Percentiles rank a stretch among this genome's conserved stretches.
These are phyloP conservation scores for Vicia villosa DNA, from an alignment of 306 rosid genomes.

Conservation along the genomic window DNA sequence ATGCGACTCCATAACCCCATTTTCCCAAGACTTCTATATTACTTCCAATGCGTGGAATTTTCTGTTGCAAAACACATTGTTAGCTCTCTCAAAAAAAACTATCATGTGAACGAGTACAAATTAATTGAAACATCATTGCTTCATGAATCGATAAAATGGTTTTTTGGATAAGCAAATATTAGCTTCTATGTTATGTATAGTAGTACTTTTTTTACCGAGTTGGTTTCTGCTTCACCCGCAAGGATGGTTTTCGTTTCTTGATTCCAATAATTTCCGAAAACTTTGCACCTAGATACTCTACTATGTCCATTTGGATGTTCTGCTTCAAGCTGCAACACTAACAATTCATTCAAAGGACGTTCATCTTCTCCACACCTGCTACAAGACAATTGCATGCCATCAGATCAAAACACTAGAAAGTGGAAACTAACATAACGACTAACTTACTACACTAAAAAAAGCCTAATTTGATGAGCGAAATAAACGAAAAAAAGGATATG, in stretches of 20 bases:
- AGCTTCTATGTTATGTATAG: not conserved
- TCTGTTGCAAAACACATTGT: constrained; percentile 52
- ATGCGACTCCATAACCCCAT: constrained; percentile 43
- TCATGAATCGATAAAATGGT: no score
- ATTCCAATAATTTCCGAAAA: constrained; percentile 74
- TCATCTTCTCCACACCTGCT: constrained; percentile 95
- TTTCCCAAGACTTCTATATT: constrained; percentile 49
- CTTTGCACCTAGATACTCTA: constrained; percentile 72
- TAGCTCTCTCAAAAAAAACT: constrained; percentile 7
- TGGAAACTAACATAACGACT: not conserved
- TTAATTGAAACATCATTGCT: not conserved
- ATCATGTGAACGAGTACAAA: not conserved
- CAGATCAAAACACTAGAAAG: not conserved
- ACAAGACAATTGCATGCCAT: constrained; percentile 19
- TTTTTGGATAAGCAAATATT: no score
- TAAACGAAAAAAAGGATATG: no score
- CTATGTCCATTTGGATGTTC: constrained; percentile 64
- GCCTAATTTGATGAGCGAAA: no score
- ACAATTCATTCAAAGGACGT: constrained; percentile 81
- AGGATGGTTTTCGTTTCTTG: constrained; percentile 53
- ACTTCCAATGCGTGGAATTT: constrained; percentile 48
- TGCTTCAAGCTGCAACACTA: constrained; percentile 83
- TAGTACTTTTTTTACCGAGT: constrained; percentile 44
- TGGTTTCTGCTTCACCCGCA: constrained; percentile 37
- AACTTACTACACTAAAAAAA: not conserved